A percentile compares a stretch with the other conserved stretches of the same genome.
phyloP scores from a whole-genome alignment of 2,329 filamentous ascomycete genomes.

The Corniculantispora saksenae region DNA sequence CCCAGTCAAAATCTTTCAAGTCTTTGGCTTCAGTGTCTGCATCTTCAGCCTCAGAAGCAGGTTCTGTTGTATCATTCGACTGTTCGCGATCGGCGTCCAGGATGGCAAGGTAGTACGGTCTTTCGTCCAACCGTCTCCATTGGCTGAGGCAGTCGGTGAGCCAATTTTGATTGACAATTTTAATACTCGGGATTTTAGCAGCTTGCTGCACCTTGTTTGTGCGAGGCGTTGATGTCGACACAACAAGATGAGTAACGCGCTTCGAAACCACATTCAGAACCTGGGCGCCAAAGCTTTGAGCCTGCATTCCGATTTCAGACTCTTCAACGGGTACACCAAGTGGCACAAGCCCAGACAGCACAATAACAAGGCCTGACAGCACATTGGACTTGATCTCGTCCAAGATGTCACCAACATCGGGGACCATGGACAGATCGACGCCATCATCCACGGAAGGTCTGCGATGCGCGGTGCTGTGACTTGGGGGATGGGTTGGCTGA shows the following conservation, averaged over 20 bases:
- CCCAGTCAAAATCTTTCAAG: conserved; percentile 62
- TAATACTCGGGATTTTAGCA: conserved; percentile 74
- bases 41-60: conserved; percentile 34
- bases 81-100: conserved; percentile 64
- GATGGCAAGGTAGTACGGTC: conserved; percentile 74
- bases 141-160: conserved; percentile 79
- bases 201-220: conserved; percentile 92
- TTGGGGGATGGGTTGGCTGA: conserved; percentile 36
- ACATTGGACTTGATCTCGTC: conserved; percentile 76
- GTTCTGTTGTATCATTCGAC: conserved; percentile 36
- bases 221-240: conserved; percentile 68
- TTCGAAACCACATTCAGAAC: conserved; percentile 58
- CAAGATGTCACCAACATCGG: conserved; percentile 85
- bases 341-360: conserved; percentile 88
- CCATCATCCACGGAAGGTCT: conserved; percentile 40
- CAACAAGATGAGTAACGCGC: conserved; percentile 73
- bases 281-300: conserved; percentile 79
- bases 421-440: conserved; percentile 58
- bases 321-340: conserved; percentile 75
- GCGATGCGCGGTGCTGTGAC: conserved; percentile 34
- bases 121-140: conserved; percentile 80
- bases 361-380: conserved; percentile 73
- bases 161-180: conserved; percentile 92
- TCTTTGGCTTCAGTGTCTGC: conserved; percentile 40
- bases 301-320: conserved; percentile 86